Evolutionary conservation across 2,329 filamentous ascomycete genomes (phyloP), one percentile per base, ranked within the genome.

Genomic region (Fusarium annulatum): DNA sequence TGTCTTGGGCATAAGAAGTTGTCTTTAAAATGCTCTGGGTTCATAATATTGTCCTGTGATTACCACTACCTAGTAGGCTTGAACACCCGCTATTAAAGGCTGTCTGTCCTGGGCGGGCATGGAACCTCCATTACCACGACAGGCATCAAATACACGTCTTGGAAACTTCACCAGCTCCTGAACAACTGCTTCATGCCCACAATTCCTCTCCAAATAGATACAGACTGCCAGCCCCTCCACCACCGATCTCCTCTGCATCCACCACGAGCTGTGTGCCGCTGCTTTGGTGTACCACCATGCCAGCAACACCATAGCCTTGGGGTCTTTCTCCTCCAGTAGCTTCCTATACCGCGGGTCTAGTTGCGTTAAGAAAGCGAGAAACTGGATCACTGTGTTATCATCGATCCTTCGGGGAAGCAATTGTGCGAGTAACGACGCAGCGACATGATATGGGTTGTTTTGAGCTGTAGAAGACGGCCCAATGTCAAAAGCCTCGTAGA

Each of bases 251-350:
- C 82, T 79, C 49, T 82, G 80, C 19, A 87, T 68, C 85, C 86
- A 89, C 88, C 87, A 89, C 4, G 74, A 66, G 15, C 80, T 75
- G 30, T 80, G 77, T 18, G 80, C 76, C 19, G 81, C 83, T 19
- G 87, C 77, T 68, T 86, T 85, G 15, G 86, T 85, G 77, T 87
- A 88, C 88, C 88, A 91, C 79, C 86, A 88, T 1, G 85, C 83
- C n/a, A 91, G 78, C 41, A 91, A 73, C 16, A 90, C 76, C 67
- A 91, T 75, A 0, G 88, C 89, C 34, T 84, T 81, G 2, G 85
- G 79, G 49, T 91, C 89, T 67, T 88, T 90, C 0, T 69, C 42
- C 51, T 84, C 79, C 2, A 91, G 74, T n/a, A 90, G 68, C 1
- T 53, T 57, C 18, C 82, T 81, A 72, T 85, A 90, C 1, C 80